Evolutionary conservation across 164 flowering plant species (phyloP).

Genomic region (Nymphaea thermarum): DNA sequence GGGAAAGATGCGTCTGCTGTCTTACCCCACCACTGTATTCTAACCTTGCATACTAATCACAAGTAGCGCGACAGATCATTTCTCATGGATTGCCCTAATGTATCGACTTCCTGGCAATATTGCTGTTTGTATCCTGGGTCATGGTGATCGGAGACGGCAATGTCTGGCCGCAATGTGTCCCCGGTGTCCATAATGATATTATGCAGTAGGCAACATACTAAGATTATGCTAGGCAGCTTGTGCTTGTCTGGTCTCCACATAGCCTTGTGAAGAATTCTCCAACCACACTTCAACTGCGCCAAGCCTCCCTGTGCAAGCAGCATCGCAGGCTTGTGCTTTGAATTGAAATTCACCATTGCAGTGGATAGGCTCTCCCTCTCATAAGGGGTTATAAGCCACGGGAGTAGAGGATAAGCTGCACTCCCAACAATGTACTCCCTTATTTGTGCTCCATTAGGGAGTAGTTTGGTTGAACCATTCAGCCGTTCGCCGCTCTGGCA

Average conservation of each 20-base stretch:
- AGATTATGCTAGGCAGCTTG: constrained; percentile 78
- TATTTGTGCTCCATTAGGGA: constrained; percentile 23
- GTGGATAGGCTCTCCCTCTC: constrained; percentile 18
- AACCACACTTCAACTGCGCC: constrained; percentile 64
- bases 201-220: constrained; percentile 90
- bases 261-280: constrained; percentile 92
- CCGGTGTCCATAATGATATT: constrained; percentile 71
- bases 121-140: constrained; percentile 58
- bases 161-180: constrained; percentile 44
- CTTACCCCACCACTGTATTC: neutral
- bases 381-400: constrained; percentile 82
- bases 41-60: constrained; percentile 2
- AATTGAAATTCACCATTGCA: constrained; percentile 30
- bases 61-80: constrained; percentile 32
- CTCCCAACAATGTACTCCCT: constrained; percentile 78
- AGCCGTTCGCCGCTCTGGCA: constrained; percentile 53
- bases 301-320: constrained; percentile 54
- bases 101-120: constrained; percentile 40
- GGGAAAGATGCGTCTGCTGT: neutral
- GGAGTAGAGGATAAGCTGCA: constrained; percentile 59
- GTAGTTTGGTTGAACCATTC: constrained; percentile 25
- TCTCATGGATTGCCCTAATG: constrained; percentile 31
- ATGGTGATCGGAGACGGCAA: constrained; percentile 56
- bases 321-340: constrained; percentile 38
- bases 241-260: constrained; percentile 96